Percentiles rank a stretch among this genome's conserved stretches.
phyloP scores from a whole-genome alignment of 768 basidiomycete genomes.

The Baorangia bicolor region DNA sequence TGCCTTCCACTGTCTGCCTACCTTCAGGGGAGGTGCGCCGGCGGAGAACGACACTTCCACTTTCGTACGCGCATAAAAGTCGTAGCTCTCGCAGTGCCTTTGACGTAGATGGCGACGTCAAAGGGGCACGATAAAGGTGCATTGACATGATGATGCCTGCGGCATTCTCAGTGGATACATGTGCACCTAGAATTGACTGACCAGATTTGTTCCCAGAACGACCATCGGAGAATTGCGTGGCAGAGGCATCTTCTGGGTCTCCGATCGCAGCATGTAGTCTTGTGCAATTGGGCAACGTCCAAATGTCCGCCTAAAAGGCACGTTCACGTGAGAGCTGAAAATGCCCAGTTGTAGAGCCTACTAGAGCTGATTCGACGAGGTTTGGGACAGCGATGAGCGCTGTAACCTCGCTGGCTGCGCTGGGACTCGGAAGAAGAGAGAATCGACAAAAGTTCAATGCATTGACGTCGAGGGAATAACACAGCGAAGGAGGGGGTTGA shows the following conservation, averaged over 20 bases:
- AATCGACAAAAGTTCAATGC: constrained; percentile 94
- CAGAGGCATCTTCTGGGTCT: constrained; percentile 40
- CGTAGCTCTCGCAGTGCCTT: constrained; percentile 44
- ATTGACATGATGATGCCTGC: constrained; percentile 89
- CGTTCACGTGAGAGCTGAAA: neutral
- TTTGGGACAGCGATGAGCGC: constrained; percentile 83
- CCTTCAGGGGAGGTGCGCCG: constrained; percentile 41
- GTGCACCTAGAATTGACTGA: constrained; percentile 20
- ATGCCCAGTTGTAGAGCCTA: constrained; percentile 32
- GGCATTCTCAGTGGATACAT: neutral
- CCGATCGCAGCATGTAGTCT: constrained; percentile 88
- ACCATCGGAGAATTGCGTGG: constrained; percentile 37
- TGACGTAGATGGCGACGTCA: constrained; percentile 34
- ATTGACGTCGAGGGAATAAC: constrained; percentile 83
- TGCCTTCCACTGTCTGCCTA: constrained; percentile 56
- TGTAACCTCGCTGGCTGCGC: constrained; percentile 11
- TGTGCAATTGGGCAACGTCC: constrained; percentile 65
- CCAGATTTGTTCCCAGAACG: constrained; percentile 59
- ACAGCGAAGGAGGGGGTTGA: constrained; percentile 48
- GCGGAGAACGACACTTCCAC: constrained; percentile 77
- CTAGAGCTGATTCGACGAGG: constrained; percentile 82
- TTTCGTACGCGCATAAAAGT: constrained; percentile 79
- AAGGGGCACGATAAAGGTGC: constrained; percentile 52
- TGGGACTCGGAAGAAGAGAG: constrained; percentile 50
- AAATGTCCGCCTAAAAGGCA: constrained; percentile 74